Conservation (phyloP, 1,139 yeast species). For the Saccharomycopsis hybrid region DNA sequence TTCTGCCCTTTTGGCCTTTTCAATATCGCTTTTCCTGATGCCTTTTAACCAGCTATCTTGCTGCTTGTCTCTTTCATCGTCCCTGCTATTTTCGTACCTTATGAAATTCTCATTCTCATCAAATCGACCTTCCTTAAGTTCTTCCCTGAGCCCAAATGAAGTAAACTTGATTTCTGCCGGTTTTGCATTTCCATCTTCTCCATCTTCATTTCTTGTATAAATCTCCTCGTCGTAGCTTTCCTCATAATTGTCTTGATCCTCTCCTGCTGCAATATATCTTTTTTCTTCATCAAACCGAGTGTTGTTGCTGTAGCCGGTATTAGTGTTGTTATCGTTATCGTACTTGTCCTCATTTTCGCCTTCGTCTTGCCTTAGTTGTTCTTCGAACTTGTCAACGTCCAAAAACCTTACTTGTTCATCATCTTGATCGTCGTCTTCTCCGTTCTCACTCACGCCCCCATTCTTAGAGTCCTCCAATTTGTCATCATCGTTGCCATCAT, state of each 20-base stretch:
- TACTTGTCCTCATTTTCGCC: slow-evolving; percentile 9
- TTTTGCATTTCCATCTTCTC: slow-evolving; percentile 8
- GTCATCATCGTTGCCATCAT: slow-evolving; percentile 13
- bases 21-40: slow-evolving; percentile 40
- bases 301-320: neutral
- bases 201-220: slow-evolving; percentile 2
- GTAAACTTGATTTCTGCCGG: slow-evolving; percentile 44
- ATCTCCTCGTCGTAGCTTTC: neutral
- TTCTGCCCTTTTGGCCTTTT: slow-evolving; percentile 41
- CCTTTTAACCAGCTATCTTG: slow-evolving; percentile 46
- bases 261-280: too few species aligned
- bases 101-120: slow-evolving; percentile 59
- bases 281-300: neutral
- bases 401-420: slow-evolving; percentile 9
- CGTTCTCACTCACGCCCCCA: too few species aligned
- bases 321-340: neutral
- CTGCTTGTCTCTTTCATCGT: slow-evolving; percentile 31
- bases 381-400: slow-evolving; percentile 12
- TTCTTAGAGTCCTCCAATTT: too few species aligned
- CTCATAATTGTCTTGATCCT: neutral
- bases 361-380: slow-evolving; percentile 13
- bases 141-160: slow-evolving; percentile 54
- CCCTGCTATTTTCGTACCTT: slow-evolving; percentile 35
- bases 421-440: too few species aligned
- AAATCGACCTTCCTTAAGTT: slow-evolving; percentile 52